Percentiles rank a stretch among this genome's conserved stretches.
Evolutionary conservation across 148 eudicot genomes (phyloP).

Genomic region (Selenicereus undatus): DNA sequence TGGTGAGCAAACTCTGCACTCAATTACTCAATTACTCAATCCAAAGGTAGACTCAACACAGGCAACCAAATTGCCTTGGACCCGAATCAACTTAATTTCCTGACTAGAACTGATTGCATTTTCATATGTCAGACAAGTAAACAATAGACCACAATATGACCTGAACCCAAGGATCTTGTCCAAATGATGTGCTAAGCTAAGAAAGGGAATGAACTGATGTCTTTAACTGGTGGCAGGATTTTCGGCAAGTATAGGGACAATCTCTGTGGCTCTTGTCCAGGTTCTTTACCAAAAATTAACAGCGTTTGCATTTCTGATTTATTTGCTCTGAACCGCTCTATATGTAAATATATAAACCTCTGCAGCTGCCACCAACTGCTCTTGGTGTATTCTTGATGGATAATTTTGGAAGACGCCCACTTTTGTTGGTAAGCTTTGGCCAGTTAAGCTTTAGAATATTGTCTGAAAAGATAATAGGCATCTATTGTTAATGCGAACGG

Average conservation of each 20-base stretch:
- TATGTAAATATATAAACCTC: not conserved
- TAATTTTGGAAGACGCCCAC: conserved; percentile 44
- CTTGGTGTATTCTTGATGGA: conserved; percentile 45
- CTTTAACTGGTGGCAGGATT: conserved; percentile 35
- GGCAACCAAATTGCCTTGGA: no score
- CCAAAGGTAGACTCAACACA: no score
- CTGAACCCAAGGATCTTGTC: not conserved
- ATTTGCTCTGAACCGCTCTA: not conserved
- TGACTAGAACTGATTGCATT: not conserved
- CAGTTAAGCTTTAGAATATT: not conserved
- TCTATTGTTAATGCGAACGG: not conserved
- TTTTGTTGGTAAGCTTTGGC: conserved; percentile 20
- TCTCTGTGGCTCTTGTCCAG: conserved; percentile 57
- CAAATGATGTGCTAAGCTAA: not conserved
- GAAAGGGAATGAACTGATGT: not conserved
- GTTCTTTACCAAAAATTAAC: conserved; percentile 16
- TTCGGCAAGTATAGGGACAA: conserved; percentile 47
- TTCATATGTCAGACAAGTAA: not conserved
- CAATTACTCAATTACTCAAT: not conserved
- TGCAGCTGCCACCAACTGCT: conserved; percentile 40
- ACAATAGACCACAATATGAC: no score
- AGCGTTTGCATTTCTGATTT: not conserved
- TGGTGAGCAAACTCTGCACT: conserved; percentile 29
- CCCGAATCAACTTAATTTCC: not conserved
- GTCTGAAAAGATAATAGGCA: not conserved